Base-by-base conservation (phyloP, 164 flowering plant species). In the Vitis labrusca region DNA sequence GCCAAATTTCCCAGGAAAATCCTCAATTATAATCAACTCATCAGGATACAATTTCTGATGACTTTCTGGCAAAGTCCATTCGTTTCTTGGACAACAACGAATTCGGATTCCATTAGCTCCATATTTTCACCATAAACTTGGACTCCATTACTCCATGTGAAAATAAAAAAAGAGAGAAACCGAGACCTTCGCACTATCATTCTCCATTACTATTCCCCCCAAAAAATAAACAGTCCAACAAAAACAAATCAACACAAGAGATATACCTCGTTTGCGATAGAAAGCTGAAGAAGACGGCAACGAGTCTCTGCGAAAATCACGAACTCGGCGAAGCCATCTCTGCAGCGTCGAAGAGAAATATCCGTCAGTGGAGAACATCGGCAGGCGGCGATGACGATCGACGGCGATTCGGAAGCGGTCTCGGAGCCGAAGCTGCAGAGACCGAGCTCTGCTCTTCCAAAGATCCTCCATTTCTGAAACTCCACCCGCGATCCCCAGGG, bases 341-440 rank as follows among this genome's bases (percentile, higher is more conserved):
- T 82, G 83, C 8, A 92, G 5, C 30, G 80, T 74, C 50, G 85
- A 72, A 7, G 91, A 84, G 65, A 84, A 77, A 71, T 80, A 82
- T 13, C 84, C 85, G 59, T 86, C 82, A 59, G 80, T 73, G 48
- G 81, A 67, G 32, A 82, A 60, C 29, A 71, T 76, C 8, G 77
- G 77, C 11, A 79, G 73, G 13, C 72, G 80, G 51, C 80, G 77
- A 58, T 81, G 91, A n/a, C 76, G 73, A 70, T 90, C 91, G 65
- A 92, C 98, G 7, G 89, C 89, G 13, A 94, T 88, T 30, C 97
- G 74, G 71, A 91, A 87, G 2, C 97, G 89, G 44, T 92, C 81
- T 30, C 92, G 72, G 66, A 94, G 79, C 32, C 79, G 88, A 12
- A 89, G 83, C 79, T 86, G 88, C 59, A 94, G 67, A 1, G 74